A percentile compares a stretch with the other conserved stretches of the same genome.
Conservation (phyloP, 768 basidiomycete species). For the Candolleomyces aberdarensis region DNA sequence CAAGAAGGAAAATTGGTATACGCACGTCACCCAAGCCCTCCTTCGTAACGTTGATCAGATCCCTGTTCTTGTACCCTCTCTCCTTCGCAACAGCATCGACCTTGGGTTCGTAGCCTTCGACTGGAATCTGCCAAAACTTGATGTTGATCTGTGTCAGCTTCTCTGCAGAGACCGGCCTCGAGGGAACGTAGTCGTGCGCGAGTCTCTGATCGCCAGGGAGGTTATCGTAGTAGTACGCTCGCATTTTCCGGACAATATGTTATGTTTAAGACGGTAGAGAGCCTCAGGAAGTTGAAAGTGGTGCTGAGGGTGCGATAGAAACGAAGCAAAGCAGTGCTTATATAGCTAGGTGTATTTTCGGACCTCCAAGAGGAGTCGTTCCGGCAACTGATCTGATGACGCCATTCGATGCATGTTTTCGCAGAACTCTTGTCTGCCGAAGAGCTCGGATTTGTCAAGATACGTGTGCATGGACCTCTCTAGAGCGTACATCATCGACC, state of each 20-base stretch:
- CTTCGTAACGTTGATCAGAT: conserved; percentile 74
- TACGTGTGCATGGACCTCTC: neutral
- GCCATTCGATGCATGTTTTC: neutral
- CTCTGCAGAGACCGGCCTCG: conserved; percentile 47
- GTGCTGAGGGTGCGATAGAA: neutral
- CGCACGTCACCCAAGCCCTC: conserved; percentile 72
- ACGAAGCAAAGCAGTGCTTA: neutral
- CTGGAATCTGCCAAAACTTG: conserved; percentile 62
- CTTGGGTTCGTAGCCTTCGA: conserved; percentile 53
- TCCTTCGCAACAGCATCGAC: conserved; percentile 64
- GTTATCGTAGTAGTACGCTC: conserved; percentile 73
- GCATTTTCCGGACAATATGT: conserved; percentile 43
- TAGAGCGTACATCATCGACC: neutral
- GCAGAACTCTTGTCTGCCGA: neutral
- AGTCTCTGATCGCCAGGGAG: conserved; percentile 79
- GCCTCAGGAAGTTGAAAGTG: neutral
- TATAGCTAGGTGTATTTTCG: neutral
- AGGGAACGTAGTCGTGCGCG: conserved; percentile 67
- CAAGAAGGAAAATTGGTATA: conserved; percentile 1
- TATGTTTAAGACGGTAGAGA: neutral
- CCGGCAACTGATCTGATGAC: neutral
- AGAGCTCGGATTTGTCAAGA: neutral
- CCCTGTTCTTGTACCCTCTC: conserved; percentile 80
- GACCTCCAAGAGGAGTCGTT: neutral
- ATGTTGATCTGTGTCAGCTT: conserved; percentile 60